Percentiles rank a stretch among this genome's conserved stretches.
phyloP scores from a whole-genome alignment of 129 eudicot species.

The Flaveria robusta region DNA sequence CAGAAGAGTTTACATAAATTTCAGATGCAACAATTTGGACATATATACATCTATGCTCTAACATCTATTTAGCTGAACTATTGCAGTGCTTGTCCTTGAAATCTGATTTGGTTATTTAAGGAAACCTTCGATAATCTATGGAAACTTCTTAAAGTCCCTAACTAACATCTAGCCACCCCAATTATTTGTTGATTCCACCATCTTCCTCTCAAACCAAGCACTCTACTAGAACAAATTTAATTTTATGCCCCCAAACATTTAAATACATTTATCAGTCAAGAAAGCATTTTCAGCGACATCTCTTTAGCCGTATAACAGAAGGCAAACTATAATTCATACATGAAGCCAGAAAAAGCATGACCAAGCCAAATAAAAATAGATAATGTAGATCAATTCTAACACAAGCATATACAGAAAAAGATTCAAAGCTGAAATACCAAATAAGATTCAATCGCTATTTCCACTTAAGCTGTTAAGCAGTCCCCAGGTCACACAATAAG shows the following conservation, averaged over 20 bases:
- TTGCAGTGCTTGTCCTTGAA: neutral
- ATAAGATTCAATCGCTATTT: conserved; percentile 6
- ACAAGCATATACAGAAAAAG: neutral
- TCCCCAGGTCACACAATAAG: neutral
- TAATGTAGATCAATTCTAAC: neutral
- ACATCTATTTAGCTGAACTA: neutral
- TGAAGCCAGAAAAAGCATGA: conserved; percentile 10
- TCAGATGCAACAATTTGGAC: neutral
- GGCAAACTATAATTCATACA: conserved; percentile 7
- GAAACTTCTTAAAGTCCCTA: neutral
- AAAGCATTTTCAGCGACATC: neutral
- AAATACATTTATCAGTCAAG: neutral
- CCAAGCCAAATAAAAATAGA: neutral
- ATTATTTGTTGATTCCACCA: neutral
- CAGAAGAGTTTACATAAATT: neutral
- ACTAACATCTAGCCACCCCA: conserved; percentile 13
- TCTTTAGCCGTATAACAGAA: conserved; percentile 12
- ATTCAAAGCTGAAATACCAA: neutral
- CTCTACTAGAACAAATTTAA: neutral
- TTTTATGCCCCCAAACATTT: neutral
- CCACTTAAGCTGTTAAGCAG: neutral
- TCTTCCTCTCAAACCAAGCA: conserved; percentile 17
- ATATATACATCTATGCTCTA: neutral
- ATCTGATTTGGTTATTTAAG: conserved; percentile 16
- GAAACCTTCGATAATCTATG: neutral